These are phyloP conservation scores for Nymphaea colorata DNA, from an alignment of 164 flowering plant genomes.

Conservation along the genomic window DNA sequence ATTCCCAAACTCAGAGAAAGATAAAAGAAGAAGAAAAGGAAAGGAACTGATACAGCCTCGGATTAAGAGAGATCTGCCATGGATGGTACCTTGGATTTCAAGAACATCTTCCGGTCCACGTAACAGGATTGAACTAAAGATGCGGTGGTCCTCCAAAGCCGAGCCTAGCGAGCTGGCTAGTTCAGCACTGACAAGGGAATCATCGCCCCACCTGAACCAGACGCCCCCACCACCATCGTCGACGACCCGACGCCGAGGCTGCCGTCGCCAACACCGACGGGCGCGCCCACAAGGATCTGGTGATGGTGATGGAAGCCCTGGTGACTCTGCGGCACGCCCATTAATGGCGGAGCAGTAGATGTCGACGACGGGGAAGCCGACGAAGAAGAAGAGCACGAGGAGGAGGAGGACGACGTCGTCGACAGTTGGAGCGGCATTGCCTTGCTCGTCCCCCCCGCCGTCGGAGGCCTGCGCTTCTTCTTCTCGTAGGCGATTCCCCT, in stretches of 20 bases:
- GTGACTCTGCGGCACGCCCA: background rate
- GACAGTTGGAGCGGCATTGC: conserved; percentile 3
- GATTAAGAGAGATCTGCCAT: background rate
- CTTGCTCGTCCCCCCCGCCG: conserved; percentile 1
- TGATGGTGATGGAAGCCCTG: background rate
- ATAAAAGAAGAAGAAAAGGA: background rate
- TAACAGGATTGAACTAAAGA: too few relatives aligned
- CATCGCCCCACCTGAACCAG: background rate
- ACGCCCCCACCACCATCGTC: background rate
- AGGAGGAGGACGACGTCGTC: background rate
- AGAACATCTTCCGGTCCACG: background rate
- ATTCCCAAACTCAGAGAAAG: too few relatives aligned
- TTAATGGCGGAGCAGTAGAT: background rate
- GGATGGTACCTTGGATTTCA: background rate
- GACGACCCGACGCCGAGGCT: background rate
- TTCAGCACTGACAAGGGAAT: background rate
- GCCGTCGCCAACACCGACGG: background rate
- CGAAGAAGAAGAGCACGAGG: background rate
- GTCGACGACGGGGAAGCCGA: background rate
- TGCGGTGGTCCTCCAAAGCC: too few relatives aligned
- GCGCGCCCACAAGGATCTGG: background rate
- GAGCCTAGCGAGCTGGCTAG: too few relatives aligned
- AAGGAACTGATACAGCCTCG: background rate
- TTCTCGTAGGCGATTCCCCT: conserved; percentile 68
- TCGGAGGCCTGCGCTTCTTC: conserved; percentile 45